Base-by-base conservation (phyloP, 75 land plant species). In the Azolla pinnata region DNA sequence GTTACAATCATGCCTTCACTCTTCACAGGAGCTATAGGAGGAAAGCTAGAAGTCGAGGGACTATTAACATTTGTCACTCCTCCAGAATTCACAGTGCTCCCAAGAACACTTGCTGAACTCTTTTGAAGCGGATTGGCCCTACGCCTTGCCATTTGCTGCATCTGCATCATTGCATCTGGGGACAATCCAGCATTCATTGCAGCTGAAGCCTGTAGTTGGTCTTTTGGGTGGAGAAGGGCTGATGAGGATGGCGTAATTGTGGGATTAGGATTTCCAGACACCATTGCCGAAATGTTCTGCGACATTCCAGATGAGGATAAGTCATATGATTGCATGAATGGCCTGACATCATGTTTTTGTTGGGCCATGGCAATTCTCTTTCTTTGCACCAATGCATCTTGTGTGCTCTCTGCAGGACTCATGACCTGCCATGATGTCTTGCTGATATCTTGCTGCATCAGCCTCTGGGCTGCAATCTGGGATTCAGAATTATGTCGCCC, bases 111-210 rank as follows among this genome's bases (percentile, higher is more conserved):
- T 26, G 73, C 60, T 38, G 64, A 69, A 34, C 63, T 71, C 65
- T 74, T 87, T 9, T 85, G 68, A 31, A 87, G 69, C 42, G 97
- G 78, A 56, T 69, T 80, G 49, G 83, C 31, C 67, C 77, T 81
- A 12, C 87, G 71, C 35, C 83, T 53, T 77, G 44, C 52, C 65
- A 60, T 67, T 51, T 40, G 30, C 35, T 48, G 70, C 42, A 47
- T 50, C 56, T 51, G 71, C 42, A 60, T 48, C 57, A 67, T 59
- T 25, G 46, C 62, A 38, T 54, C 45, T 14, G 40, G 12, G 40
- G 40, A 12, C 12, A 5, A 5, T 5, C 29, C 2, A 24, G 24
- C 28, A 27, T 14, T 2, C 29, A 52, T 52, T 25, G 28, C 29
- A 18, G 25, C 54, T 27, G 25, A 27, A 26, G 27, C 29, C 14